Percentiles rank a stretch among this genome's conserved stretches.
phyloP scores from a whole-genome alignment of 2,329 filamentous ascomycete species.

The Alternaria tenuissima region DNA sequence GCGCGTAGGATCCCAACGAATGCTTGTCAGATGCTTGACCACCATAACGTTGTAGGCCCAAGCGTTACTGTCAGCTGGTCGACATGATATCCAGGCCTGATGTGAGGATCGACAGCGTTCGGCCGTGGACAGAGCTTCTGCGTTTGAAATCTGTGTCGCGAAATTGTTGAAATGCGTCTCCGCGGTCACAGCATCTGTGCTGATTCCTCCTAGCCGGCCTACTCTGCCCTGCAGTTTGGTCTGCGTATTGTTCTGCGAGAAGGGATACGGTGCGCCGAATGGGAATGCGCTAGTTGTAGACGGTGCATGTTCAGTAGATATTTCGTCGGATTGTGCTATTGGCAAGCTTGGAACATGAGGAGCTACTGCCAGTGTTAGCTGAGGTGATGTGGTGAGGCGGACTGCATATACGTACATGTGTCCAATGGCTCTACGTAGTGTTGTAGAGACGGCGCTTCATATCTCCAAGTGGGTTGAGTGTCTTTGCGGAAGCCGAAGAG shows the following conservation, averaged over 20 bases:
- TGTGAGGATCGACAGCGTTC: constrained; percentile 5
- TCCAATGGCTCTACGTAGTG: constrained; percentile 19
- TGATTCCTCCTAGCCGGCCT: not conserved
- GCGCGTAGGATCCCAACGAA: constrained; percentile 17
- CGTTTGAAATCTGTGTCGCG: constrained; percentile 11
- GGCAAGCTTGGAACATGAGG: constrained; percentile 1
- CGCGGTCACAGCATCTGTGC: not conserved
- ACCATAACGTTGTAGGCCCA: constrained; percentile 22
- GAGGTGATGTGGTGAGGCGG: not conserved
- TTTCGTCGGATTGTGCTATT: not conserved
- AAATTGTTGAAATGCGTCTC: constrained; percentile 21
- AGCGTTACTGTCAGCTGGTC: constrained; percentile 10
- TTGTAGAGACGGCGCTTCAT: constrained; percentile 44
- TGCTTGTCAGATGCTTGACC: constrained; percentile 19
- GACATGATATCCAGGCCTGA: constrained; percentile 15
- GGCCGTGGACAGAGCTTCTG: not conserved
- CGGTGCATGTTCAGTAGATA: not conserved
- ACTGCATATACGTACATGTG: constrained; percentile 27
- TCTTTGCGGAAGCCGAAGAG: constrained; percentile 39
- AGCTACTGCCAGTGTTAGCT: constrained; percentile 11
- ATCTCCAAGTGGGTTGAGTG: constrained; percentile 41
- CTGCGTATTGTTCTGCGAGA: constrained; percentile 5
- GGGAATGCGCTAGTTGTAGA: not conserved
- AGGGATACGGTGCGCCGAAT: constrained; percentile 6
- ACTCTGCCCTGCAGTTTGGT: not conserved